Percentiles rank a stretch among this genome's conserved stretches.
Conservation (phyloP, 1,284 basidiomycete species). For the Microbotryomycetes sp. region DNA sequence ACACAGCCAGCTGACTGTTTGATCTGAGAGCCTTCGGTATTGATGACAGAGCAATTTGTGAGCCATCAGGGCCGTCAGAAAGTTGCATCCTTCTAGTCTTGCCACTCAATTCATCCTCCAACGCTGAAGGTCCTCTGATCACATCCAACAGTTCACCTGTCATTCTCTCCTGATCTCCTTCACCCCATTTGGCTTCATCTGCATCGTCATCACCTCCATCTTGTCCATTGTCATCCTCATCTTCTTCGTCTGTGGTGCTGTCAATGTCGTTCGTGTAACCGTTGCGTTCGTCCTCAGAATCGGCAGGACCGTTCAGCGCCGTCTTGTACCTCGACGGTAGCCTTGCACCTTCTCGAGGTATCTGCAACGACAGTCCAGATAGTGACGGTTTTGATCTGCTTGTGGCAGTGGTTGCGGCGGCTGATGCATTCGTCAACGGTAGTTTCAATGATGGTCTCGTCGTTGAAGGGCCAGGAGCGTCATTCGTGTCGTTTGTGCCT, state of each 20-base stretch:
- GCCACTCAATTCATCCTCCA: constrained; percentile 30
- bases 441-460: constrained; percentile 17
- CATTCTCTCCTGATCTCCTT: constrained; percentile 29
- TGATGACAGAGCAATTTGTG: background rate
- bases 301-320: constrained; percentile 18
- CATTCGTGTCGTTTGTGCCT: background rate
- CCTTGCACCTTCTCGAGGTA: constrained; percentile 10
- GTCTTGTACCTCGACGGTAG: constrained; percentile 13
- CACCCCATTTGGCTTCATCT: constrained; percentile 16
- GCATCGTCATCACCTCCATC: background rate
- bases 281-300: constrained; percentile 27
- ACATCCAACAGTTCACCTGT: constrained; percentile 28
- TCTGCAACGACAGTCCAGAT: constrained; percentile 15
- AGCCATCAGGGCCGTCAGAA: background rate
- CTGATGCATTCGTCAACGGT: constrained; percentile 2
- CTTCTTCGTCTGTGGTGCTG: background rate
- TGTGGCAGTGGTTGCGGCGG: background rate
- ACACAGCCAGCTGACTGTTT: background rate
- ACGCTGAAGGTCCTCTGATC: constrained; percentile 24
- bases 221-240: background rate
- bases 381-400: background rate
- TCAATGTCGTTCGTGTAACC: background rate
- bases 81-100: constrained; percentile 23
- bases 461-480: background rate
- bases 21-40: background rate